These are phyloP conservation scores for Lunularia cruciata DNA, from an alignment of 225 moss, liverwort and hornwort genomes.

Conservation along the genomic window DNA sequence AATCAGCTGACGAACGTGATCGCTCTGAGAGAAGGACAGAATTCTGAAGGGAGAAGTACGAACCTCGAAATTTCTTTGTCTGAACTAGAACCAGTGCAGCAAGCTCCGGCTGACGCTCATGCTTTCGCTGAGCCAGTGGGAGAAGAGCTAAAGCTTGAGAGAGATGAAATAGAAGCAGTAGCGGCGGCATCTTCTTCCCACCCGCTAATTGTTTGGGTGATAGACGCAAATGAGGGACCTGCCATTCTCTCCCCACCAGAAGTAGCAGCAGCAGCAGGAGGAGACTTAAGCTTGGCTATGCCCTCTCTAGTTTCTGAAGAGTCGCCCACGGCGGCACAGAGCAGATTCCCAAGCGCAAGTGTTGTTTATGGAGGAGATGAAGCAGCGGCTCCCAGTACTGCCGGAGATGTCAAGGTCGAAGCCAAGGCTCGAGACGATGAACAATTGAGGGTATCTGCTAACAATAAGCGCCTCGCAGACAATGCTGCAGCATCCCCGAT, in stretches of 20 bases:
- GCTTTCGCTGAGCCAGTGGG: too few relatives aligned
- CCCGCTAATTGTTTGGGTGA: too few relatives aligned
- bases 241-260: too few relatives aligned
- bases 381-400: not conserved
- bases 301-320: not conserved
- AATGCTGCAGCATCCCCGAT: not conserved
- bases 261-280: not conserved
- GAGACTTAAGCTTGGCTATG: not conserved
- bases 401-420: not conserved
- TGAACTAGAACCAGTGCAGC: too few relatives aligned
- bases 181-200: too few relatives aligned
- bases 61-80: constrained; percentile 10
- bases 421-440: not conserved
- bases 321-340: not conserved
- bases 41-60: constrained; percentile 15
- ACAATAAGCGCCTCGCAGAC: constrained; percentile 7
- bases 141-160: not conserved
- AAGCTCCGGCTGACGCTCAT: too few relatives aligned
- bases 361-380: not conserved
- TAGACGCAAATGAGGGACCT: too few relatives aligned
- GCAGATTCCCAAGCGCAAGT: not conserved
- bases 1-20: too few relatives aligned
- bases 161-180: not conserved
- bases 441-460: not conserved
- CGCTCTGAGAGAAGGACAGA: too few relatives aligned